Conservation (phyloP, 75 land plant species). For the Larix kaempferi region DNA sequence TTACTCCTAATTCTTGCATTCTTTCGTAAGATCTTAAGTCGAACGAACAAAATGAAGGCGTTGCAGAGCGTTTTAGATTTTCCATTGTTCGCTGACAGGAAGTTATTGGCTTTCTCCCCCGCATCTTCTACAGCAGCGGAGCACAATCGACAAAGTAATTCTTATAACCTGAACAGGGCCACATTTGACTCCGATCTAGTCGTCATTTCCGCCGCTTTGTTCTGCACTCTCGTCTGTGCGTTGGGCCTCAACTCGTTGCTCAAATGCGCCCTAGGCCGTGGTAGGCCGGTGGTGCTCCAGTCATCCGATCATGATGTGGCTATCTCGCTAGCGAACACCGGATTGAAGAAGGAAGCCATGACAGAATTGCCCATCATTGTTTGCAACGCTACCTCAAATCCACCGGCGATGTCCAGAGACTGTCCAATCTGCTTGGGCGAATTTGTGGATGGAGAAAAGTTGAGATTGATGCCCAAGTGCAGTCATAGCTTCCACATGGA, state of each 20-base stretch:
- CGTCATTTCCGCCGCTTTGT: constrained; percentile 57
- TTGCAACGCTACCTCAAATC: neutral
- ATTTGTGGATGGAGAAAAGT: constrained; percentile 15
- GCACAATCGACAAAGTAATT: too few species aligned
- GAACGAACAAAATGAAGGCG: too few species aligned
- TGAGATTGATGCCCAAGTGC: constrained; percentile 20
- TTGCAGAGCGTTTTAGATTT: too few species aligned
- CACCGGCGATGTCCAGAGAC: neutral
- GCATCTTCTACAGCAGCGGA: too few species aligned
- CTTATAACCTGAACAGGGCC: constrained; percentile 11
- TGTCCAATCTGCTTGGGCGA: constrained; percentile 23
- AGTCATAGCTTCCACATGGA: constrained; percentile 25
- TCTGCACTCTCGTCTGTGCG: constrained; percentile 55
- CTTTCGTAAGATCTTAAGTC: too few species aligned
- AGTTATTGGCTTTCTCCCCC: too few species aligned
- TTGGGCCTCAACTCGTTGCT: constrained; percentile 48
- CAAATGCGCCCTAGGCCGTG: constrained; percentile 42
- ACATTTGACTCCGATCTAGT: constrained; percentile 63
- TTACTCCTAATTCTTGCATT: too few species aligned
- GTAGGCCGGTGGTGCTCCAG: constrained; percentile 14
- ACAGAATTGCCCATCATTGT: neutral
- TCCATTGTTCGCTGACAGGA: too few species aligned
- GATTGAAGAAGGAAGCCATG: constrained; percentile 18
- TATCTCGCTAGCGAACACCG: constrained; percentile 12
- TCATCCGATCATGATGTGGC: constrained; percentile 10